Percentiles rank a stretch among this genome's conserved stretches.
phyloP scores from a whole-genome alignment of 805 yeast species.

The Yarrowia keelungensis region DNA sequence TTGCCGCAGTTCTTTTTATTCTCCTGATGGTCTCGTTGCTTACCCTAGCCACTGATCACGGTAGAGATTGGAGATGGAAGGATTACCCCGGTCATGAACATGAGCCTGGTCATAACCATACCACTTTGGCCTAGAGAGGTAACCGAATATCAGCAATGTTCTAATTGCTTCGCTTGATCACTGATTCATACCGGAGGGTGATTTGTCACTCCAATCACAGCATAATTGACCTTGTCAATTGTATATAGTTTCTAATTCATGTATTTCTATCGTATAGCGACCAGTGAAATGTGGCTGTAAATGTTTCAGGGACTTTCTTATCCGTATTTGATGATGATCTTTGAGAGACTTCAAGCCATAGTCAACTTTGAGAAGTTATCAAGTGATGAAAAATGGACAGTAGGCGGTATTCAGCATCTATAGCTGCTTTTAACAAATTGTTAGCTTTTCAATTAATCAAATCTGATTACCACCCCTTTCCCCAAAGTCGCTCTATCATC shows the following conservation, averaged over 20 bases:
- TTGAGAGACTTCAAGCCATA: not conserved
- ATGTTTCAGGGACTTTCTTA: too few relatives aligned
- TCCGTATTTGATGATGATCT: too few relatives aligned
- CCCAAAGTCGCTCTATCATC: not conserved
- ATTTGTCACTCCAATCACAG: too few relatives aligned
- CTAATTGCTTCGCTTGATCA: too few relatives aligned
- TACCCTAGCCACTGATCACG: slow-evolving; percentile 19
- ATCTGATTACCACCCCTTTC: too few relatives aligned
- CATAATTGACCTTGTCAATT: not conserved
- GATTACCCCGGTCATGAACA: slow-evolving; percentile 18
- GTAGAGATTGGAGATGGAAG: slow-evolving; percentile 32
- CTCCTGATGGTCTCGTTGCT: slow-evolving; percentile 19
- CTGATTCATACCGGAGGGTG: too few relatives aligned
- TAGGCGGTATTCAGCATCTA: too few relatives aligned
- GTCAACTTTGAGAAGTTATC: not conserved
- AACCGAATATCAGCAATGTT: too few relatives aligned
- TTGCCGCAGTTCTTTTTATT: slow-evolving; percentile 25
- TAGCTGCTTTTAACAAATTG: too few relatives aligned
- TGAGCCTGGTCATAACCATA: slow-evolving; percentile 6
- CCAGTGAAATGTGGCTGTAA: not conserved
- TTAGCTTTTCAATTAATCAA: too few relatives aligned
- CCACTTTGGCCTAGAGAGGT: not conserved
- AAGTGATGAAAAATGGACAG: too few relatives aligned
- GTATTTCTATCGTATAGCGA: not conserved
- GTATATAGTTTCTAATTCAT: not conserved